Percentiles rank a stretch among this genome's conserved stretches.
These are phyloP conservation scores for Tuber microsphaerosporum DNA, from an alignment of 495 filamentous ascomycete species.

Conservation along the genomic window DNA sequence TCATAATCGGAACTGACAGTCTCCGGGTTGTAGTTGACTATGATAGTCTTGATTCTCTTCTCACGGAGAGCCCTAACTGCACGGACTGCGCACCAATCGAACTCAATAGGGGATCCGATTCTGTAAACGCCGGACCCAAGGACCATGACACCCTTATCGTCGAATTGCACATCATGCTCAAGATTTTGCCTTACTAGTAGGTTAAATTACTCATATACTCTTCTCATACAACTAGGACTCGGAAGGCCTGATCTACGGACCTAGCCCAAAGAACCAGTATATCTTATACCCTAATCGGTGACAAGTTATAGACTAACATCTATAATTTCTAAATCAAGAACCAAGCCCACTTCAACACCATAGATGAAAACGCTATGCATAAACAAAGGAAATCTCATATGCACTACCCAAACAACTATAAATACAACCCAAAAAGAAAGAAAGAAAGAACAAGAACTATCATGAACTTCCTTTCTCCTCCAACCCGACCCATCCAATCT, in stretches of 20 bases:
- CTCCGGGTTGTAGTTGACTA: conserved; percentile 97
- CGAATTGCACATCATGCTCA: conserved; percentile 75
- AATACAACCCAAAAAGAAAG: neutral
- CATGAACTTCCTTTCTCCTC: neutral
- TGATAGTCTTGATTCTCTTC: conserved; percentile 86
- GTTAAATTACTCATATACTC: neutral
- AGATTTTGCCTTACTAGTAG: no score
- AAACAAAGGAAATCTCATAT: neutral
- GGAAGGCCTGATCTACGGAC: neutral
- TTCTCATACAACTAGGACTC: neutral
- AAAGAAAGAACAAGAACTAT: neutral
- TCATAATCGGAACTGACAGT: conserved; percentile 95
- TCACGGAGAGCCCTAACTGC: conserved; percentile 88
- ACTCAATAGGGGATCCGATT: conserved; percentile 95
- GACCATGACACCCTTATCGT: conserved; percentile 90
- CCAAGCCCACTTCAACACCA: neutral
- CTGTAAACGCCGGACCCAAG: conserved; percentile 95
- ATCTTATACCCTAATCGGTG: neutral
- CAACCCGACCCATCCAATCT: neutral
- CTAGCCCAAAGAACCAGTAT: neutral
- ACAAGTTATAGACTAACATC: neutral
- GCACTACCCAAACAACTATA: neutral
- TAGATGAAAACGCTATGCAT: neutral
- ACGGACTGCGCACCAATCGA: conserved; percentile 98
- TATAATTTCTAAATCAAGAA: neutral